Conservation (phyloP, 2,329 filamentous ascomycete species). For the Zopfia rhizophila region DNA sequence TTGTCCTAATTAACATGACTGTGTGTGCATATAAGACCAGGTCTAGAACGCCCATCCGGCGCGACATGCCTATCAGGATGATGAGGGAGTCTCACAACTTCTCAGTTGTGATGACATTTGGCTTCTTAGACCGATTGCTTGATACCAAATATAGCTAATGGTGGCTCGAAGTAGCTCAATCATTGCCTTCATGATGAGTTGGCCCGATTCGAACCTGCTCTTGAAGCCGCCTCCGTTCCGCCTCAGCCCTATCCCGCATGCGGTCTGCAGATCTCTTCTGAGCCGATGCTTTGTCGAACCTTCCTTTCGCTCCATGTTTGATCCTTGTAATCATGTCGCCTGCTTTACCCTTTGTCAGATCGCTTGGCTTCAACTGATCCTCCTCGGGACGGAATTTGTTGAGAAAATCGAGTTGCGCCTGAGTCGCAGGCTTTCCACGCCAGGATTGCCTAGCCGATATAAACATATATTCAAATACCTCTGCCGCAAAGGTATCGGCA, state of each 20-base stretch:
- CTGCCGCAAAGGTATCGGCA: conserved; percentile 80
- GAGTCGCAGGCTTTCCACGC: conserved; percentile 72
- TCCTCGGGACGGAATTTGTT: conserved; percentile 70
- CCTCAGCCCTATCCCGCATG: conserved; percentile 61
- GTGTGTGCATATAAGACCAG: too few species aligned
- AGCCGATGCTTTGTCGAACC: conserved; percentile 54
- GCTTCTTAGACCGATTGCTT: too few species aligned
- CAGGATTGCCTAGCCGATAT: conserved; percentile 75
- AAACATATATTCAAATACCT: conserved; percentile 72
- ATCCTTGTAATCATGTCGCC: conserved; percentile 93
- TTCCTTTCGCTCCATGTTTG: conserved; percentile 79
- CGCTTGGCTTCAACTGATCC: conserved; percentile 64
- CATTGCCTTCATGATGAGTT: conserved; percentile 23
- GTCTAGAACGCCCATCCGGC: too few species aligned
- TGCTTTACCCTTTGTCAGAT: conserved; percentile 82
- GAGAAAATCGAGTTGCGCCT: conserved; percentile 72
- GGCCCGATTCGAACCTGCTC: conserved; percentile 63
- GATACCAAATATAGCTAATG: too few species aligned
- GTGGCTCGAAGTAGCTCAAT: too few species aligned
- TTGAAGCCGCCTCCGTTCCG: conserved; percentile 50
- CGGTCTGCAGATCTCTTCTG: conserved; percentile 38
- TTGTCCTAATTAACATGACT: too few species aligned
- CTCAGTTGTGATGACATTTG: too few species aligned
- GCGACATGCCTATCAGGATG: too few species aligned
- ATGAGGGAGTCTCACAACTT: too few species aligned